phyloP scores from a whole-genome alignment of 2,329 filamentous ascomycete genomes.

The Coniosporium tulheliwenetii region DNA sequence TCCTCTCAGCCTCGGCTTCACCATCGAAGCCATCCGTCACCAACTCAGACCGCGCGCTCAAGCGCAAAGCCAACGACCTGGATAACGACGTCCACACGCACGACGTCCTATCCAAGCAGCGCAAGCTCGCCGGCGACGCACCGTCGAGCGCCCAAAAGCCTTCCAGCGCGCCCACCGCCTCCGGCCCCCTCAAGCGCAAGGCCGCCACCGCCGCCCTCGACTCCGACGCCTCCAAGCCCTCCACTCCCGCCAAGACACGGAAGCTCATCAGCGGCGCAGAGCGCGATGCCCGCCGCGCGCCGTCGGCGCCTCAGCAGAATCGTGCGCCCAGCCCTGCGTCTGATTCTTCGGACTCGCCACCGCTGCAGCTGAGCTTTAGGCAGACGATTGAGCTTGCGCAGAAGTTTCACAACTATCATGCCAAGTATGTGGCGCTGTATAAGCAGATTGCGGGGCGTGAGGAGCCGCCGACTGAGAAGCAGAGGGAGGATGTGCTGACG shows the following conservation, averaged over 20 bases:
- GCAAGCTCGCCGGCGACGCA: slow-evolving; percentile 14
- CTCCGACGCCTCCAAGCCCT: slow-evolving; percentile 8
- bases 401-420: slow-evolving; percentile 42
- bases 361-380: slow-evolving; percentile 20
- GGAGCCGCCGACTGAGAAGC: slow-evolving; percentile 28
- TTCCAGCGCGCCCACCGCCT: slow-evolving; percentile 12
- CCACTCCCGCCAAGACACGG: slow-evolving; percentile 12
- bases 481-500: slow-evolving; percentile 35
- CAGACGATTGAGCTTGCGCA: slow-evolving; percentile 29
- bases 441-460: slow-evolving; percentile 18
- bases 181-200: slow-evolving; percentile 26
- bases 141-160: slow-evolving; percentile 1
- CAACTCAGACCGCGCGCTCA: slow-evolving; percentile 18
- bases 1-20: slow-evolving; percentile 15
- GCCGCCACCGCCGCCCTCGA: slow-evolving; percentile 18
- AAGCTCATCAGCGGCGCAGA: slow-evolving; percentile 15
- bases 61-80: slow-evolving; percentile 25
- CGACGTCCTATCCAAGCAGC: slow-evolving; percentile 16
- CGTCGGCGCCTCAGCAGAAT: slow-evolving; percentile 5
- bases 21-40: slow-evolving; percentile 15
- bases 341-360: slow-evolving; percentile 1
- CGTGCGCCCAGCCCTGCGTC: not conserved
- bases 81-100: slow-evolving; percentile 21
- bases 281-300: slow-evolving; percentile 10
- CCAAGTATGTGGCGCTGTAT: slow-evolving; percentile 41